phyloP scores from a whole-genome alignment of 1,284 basidiomycete species.

The Rhodotorula sp. region DNA sequence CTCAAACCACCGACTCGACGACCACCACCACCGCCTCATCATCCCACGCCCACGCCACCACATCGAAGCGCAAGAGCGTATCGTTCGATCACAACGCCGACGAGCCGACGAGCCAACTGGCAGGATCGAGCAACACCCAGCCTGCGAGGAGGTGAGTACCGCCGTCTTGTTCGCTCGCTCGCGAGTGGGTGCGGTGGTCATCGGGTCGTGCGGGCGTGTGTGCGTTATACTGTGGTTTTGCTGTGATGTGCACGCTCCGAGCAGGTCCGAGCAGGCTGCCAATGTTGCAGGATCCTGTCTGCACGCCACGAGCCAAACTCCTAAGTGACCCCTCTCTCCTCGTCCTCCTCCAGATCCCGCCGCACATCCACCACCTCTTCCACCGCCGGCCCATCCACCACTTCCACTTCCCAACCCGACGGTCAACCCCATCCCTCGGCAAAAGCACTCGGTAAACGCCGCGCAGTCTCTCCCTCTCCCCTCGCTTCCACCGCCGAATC shows the following conservation, averaged over 20 bases:
- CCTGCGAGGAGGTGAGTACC: slow-evolving; percentile 3
- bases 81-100: background rate
- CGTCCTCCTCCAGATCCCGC: slow-evolving; percentile 5
- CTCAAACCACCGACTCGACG: no score
- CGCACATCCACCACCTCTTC: slow-evolving; percentile 8
- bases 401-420: no score
- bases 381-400: background rate
- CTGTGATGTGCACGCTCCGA: background rate
- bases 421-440: slow-evolving; percentile 11
- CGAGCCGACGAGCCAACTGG: background rate
- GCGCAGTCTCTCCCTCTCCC: slow-evolving; percentile 36
- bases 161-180: background rate
- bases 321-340: background rate
- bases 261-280: background rate
- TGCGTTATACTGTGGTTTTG: background rate
- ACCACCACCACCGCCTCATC: background rate
- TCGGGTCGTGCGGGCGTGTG: background rate
- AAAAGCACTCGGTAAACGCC: slow-evolving; percentile 42
- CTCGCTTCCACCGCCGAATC: background rate
- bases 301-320: background rate
- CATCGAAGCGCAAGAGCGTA: slow-evolving; percentile 15
- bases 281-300: background rate
- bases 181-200: background rate
- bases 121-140: background rate
- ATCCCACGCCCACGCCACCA: background rate